These are phyloP conservation scores for Xylaria sp. DNA, from an alignment of 2,329 filamentous ascomycete genomes.

Conservation along the genomic window DNA sequence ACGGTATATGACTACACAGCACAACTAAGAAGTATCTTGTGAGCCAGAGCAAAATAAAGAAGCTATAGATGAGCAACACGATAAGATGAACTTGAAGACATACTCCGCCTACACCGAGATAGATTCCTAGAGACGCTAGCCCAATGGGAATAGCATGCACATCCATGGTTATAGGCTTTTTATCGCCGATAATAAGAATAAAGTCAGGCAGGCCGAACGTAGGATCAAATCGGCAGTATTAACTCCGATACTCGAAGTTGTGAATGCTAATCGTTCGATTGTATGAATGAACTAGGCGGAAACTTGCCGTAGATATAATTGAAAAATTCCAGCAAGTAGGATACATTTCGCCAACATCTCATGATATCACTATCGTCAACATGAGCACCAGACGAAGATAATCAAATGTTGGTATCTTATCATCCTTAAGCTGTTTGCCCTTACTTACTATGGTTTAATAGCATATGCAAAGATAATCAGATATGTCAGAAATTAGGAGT, in stretches of 20 bases:
- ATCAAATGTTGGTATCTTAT: too few species aligned
- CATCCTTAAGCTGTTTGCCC: too few species aligned
- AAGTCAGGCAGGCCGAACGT: not conserved
- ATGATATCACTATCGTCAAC: too few species aligned
- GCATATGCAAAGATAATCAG: not conserved
- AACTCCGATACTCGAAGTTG: too few species aligned
- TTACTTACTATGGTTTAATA: too few species aligned
- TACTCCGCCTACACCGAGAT: not conserved
- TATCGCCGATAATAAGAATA: not conserved
- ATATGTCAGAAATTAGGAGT: not conserved
- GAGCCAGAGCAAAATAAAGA: not conserved
- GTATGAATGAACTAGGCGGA: too few species aligned
- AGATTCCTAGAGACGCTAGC: not conserved
- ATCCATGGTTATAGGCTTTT: not conserved
- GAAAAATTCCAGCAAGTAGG: too few species aligned
- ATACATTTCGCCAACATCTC: too few species aligned
- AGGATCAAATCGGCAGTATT: too few species aligned
- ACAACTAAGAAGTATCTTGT: not conserved
- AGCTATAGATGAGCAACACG: not conserved
- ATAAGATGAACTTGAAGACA: not conserved
- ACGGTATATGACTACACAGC: not conserved
- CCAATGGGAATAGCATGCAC: not conserved
- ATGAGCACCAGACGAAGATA: too few species aligned
- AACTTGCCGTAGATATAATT: too few species aligned
- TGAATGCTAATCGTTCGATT: too few species aligned